Percentiles rank a stretch among this genome's conserved stretches.
These are phyloP conservation scores for Dichotomopilus funicola DNA, from an alignment of 2,329 filamentous ascomycete genomes.

Conservation along the genomic window DNA sequence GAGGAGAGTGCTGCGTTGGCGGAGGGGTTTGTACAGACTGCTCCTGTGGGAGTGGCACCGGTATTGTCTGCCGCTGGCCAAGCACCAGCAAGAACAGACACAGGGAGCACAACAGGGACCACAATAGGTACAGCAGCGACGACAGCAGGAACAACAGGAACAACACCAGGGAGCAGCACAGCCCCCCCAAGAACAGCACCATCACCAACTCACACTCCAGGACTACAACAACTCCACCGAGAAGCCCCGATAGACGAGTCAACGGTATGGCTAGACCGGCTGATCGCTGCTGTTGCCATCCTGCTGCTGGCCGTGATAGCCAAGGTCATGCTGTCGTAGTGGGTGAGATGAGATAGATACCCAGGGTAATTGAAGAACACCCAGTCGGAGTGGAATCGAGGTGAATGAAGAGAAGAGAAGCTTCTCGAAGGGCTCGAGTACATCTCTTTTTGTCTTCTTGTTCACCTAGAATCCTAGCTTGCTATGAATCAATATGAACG, in stretches of 20 bases:
- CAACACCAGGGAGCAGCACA: constrained; percentile 5
- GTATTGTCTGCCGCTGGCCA: neutral
- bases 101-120: neutral
- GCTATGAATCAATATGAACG: too few relatives aligned
- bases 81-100: neutral
- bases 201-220: constrained; percentile 11
- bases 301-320: constrained; percentile 64
- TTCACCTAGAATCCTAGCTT: too few relatives aligned
- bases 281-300: constrained; percentile 67
- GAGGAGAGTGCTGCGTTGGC: constrained; percentile 44
- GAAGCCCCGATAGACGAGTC: constrained; percentile 41
- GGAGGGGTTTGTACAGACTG: constrained; percentile 53
- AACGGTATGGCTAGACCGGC: constrained; percentile 71
- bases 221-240: constrained; percentile 19
- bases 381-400: neutral
- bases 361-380: neutral
- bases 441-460: too few relatives aligned
- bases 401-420: too few relatives aligned
- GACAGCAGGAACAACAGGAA: neutral
- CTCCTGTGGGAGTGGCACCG: constrained; percentile 23
- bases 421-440: too few relatives aligned
- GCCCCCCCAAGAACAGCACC: constrained; percentile 15
- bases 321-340: constrained; percentile 39
- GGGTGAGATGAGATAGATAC: neutral
- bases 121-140: constrained; percentile 13